These are phyloP conservation scores for Helminthosporium solani DNA, from an alignment of 2,329 filamentous ascomycete species.

Conservation along the genomic window DNA sequence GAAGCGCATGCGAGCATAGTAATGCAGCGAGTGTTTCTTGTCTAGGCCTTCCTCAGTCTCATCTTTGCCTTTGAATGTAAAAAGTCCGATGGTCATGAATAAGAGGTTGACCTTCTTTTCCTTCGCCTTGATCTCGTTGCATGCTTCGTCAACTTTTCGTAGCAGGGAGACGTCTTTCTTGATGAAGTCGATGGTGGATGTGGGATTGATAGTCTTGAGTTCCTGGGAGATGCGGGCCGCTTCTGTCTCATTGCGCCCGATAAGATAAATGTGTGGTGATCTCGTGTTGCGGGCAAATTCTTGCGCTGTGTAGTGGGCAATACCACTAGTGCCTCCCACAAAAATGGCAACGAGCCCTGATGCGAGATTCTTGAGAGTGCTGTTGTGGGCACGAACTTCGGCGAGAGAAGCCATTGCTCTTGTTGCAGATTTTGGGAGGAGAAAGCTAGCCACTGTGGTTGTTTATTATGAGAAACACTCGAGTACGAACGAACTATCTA, in stretches of 20 bases:
- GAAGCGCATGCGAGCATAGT: conserved; percentile 44
- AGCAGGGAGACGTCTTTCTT: conserved; percentile 46
- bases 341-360: conserved; percentile 34
- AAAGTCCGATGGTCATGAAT: conserved; percentile 55
- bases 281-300: conserved; percentile 45
- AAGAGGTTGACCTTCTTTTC: conserved; percentile 58
- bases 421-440: neutral
- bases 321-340: conserved; percentile 48
- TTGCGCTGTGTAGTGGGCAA: conserved; percentile 46
- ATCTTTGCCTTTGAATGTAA: conserved; percentile 44
- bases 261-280: conserved; percentile 45
- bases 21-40: conserved; percentile 34
- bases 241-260: conserved; percentile 45
- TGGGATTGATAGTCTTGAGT: conserved; percentile 41
- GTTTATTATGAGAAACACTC: neutral
- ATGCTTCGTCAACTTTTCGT: conserved; percentile 46
- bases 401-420: conserved; percentile 25
- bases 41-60: conserved; percentile 42
- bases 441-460: neutral
- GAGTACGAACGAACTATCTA: neutral
- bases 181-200: conserved; percentile 44
- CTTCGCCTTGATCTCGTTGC: conserved; percentile 51
- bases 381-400: conserved; percentile 27
- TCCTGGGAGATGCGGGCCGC: conserved; percentile 41
- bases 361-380: conserved; percentile 23